Conservation (phyloP, 2,329 filamentous ascomycete species). For the Tothia fuscella region DNA sequence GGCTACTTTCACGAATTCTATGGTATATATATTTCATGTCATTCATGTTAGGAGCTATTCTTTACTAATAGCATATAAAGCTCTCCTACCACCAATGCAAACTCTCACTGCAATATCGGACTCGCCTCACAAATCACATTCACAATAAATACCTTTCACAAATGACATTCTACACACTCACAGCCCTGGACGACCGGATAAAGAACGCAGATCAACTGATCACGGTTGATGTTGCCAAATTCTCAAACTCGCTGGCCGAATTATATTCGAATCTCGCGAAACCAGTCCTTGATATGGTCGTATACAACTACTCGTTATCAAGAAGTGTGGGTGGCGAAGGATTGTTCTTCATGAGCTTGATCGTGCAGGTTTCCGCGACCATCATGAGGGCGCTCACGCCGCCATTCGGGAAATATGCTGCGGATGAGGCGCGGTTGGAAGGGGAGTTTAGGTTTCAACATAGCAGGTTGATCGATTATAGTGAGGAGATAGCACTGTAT, state of each 20-base stretch:
- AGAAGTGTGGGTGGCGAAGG: conserved; percentile 94
- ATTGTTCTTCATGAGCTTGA: conserved; percentile 84
- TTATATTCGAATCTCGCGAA: conserved; percentile 95
- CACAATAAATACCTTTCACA: conserved; percentile 95
- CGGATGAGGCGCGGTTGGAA: conserved; percentile 86
- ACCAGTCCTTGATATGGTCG: conserved; percentile 85
- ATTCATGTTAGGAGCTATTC: not conserved
- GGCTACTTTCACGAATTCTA: conserved; percentile 96
- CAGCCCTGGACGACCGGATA: conserved; percentile 89
- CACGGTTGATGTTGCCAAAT: conserved; percentile 90
- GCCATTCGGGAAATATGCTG: conserved; percentile 94
- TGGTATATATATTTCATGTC: conserved; percentile 47
- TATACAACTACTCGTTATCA: conserved; percentile 91
- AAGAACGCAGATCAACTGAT: conserved; percentile 98
- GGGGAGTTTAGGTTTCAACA: conserved; percentile 96
- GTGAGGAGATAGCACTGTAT: conserved; percentile 88
- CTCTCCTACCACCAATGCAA: conserved; percentile 95
- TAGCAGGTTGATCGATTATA: conserved; percentile 87
- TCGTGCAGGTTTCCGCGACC: conserved; percentile 85
- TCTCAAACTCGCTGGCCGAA: conserved; percentile 88
- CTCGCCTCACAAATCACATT: conserved; percentile 83
- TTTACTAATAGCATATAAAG: conserved; percentile 30
- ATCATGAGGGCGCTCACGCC: conserved; percentile 91
- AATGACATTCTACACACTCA: conserved; percentile 95
- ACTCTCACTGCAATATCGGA: conserved; percentile 83